Evolutionary conservation across 2,329 filamentous ascomycete species (phyloP).

Genomic region (Aspergillus hiratsukae): DNA sequence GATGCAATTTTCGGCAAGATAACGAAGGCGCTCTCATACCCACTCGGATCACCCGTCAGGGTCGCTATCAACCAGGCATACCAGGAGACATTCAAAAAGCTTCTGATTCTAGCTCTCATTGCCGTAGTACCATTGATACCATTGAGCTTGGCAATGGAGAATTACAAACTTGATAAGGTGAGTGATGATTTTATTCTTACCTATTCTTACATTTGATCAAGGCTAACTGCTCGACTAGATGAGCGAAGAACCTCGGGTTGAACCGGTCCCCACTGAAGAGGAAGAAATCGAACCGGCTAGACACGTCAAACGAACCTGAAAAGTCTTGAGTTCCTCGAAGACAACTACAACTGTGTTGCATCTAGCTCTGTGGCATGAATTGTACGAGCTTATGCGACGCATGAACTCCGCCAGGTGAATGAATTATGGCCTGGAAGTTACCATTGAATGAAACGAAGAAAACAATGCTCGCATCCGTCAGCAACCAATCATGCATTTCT

Average conservation of each 20-base stretch:
- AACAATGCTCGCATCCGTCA: not conserved
- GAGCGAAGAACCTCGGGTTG: conserved; percentile 17
- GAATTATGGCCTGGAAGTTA: not conserved
- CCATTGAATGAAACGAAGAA: not conserved
- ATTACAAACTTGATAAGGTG: conserved; percentile 54
- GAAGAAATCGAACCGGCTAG: conserved; percentile 14
- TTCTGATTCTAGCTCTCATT: conserved; percentile 53
- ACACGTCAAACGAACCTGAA: conserved; percentile 27
- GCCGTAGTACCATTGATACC: conserved; percentile 55
- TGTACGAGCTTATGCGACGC: not conserved
- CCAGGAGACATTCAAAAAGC: conserved; percentile 59
- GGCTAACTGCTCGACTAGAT: conserved; percentile 22
- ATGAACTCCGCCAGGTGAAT: not conserved
- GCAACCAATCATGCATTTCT: not conserved
- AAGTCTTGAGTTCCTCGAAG: not conserved
- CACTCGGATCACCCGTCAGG: conserved; percentile 53
- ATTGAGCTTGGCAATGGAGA: conserved; percentile 53
- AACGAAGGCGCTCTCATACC: conserved; percentile 53
- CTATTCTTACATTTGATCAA: not conserved
- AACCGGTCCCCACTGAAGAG: conserved; percentile 9
- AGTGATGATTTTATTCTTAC: not conserved
- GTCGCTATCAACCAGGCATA: conserved; percentile 61
- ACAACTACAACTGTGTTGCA: not conserved
- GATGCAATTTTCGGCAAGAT: conserved; percentile 50
- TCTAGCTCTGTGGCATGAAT: not conserved